Percentiles rank a stretch among this genome's conserved stretches.
Evolutionary conservation across 1,139 yeast species (phyloP).

Genomic region (Pichia sorboxylosa): DNA sequence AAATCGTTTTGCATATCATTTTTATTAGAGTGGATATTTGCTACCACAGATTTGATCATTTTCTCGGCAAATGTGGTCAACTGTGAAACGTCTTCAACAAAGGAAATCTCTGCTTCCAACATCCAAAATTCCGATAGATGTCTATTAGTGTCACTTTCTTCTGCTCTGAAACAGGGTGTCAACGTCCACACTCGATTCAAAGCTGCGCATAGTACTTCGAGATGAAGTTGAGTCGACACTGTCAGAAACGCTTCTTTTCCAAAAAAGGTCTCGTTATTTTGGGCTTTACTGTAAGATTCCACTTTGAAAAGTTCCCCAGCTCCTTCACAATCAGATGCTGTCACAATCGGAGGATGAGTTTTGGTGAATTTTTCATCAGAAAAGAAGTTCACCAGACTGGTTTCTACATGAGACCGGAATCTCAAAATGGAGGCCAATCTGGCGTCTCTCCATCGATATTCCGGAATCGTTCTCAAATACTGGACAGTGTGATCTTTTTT

Average conservation of each 20-base stretch:
- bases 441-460: slow-evolving; percentile 67
- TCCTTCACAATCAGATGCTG: slow-evolving; percentile 93
- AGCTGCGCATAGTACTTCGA: slow-evolving; percentile 71
- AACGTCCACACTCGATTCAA: slow-evolving; percentile 78
- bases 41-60: slow-evolving; percentile 51
- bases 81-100: slow-evolving; percentile 44
- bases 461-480: slow-evolving; percentile 55
- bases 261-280: slow-evolving; percentile 35
- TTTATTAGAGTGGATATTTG: slow-evolving; percentile 25
- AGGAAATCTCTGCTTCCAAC: slow-evolving; percentile 85
- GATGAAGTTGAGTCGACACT: slow-evolving; percentile 84
- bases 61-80: slow-evolving; percentile 56
- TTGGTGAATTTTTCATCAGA: slow-evolving; percentile 44
- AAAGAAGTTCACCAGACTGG: slow-evolving; percentile 44
- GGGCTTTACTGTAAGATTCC: slow-evolving; percentile 26
- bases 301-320: slow-evolving; percentile 82
- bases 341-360: slow-evolving; percentile 75
- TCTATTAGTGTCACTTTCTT: slow-evolving; percentile 78
- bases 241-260: slow-evolving; percentile 59
- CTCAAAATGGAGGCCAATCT: slow-evolving; percentile 57
- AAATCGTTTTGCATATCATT: slow-evolving; percentile 34
- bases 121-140: slow-evolving; percentile 96
- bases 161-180: slow-evolving; percentile 91
- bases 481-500: slow-evolving; percentile 62
- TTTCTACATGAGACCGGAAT: slow-evolving; percentile 58